Conservation (phyloP, 257 asterid genomes). For the Henckelia pumila region DNA sequence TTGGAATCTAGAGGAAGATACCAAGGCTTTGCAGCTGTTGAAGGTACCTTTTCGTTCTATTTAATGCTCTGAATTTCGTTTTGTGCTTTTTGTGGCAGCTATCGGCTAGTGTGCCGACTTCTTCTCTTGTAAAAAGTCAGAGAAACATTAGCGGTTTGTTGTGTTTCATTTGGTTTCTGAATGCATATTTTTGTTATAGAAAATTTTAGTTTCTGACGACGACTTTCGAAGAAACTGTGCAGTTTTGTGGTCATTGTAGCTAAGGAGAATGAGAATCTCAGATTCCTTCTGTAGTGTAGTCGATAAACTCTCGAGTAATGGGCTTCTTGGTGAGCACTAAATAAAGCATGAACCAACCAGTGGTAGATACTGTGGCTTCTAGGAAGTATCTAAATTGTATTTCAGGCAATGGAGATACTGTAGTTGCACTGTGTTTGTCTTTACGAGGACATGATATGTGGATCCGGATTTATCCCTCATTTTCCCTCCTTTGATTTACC, state of each 20-base stretch:
- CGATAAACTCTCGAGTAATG: neutral
- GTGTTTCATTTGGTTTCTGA: neutral
- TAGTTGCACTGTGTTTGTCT: neutral
- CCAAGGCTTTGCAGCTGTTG: constrained; percentile 71
- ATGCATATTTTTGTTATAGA: constrained; percentile 14
- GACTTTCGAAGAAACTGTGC: neutral
- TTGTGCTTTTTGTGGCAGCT: too few species aligned
- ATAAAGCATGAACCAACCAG: neutral
- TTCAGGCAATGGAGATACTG: neutral
- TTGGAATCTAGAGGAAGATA: constrained; percentile 84
- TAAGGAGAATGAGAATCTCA: constrained; percentile 16
- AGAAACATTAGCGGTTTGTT: neutral
- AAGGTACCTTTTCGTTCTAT: constrained; percentile 44
- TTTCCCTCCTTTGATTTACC: neutral
- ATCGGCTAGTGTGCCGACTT: too few species aligned
- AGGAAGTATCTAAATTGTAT: neutral
- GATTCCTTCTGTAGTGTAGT: neutral
- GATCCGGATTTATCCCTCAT: too few species aligned
- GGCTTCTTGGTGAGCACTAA: neutral
- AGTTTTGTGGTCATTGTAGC: constrained; percentile 8
- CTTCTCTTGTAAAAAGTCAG: neutral
- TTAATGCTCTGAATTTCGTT: neutral
- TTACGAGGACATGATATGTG: neutral
- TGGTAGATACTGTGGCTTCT: neutral
- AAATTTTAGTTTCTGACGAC: neutral